phyloP scores from a whole-genome alignment of 2,329 filamentous ascomycete species.

The Mollisia scopiformis region DNA sequence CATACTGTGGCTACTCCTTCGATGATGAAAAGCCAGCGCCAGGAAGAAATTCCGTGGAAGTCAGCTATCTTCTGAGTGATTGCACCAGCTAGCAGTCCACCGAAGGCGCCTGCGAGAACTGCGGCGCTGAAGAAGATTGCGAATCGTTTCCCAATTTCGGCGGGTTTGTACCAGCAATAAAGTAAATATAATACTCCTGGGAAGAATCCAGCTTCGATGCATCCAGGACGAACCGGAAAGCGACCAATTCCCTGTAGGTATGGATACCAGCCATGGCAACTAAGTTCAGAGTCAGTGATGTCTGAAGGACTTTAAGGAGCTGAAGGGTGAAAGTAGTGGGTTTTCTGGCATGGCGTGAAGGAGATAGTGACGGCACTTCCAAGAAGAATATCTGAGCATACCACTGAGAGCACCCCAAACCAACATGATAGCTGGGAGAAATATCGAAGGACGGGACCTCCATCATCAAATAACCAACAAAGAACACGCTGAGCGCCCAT shows the following conservation, averaged over 20 bases:
- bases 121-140: conserved; percentile 60
- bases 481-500: conserved; percentile 39
- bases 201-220: conserved; percentile 54
- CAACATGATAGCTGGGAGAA: conserved; percentile 46
- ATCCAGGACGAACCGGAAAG: conserved; percentile 51
- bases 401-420: conserved; percentile 53
- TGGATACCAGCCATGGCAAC: conserved; percentile 53
- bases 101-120: conserved; percentile 54
- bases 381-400: too few relatives aligned
- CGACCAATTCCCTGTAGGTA: conserved; percentile 50
- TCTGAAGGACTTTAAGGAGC: too few relatives aligned
- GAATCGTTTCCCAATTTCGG: conserved; percentile 56
- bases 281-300: too few relatives aligned
- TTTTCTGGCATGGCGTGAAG: too few relatives aligned
- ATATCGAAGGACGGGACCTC: conserved; percentile 46
- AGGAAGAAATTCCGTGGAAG: conserved; percentile 49
- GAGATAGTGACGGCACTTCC: too few relatives aligned
- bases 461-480: conserved; percentile 54
- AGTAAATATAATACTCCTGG: conserved; percentile 55
- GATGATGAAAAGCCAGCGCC: conserved; percentile 56
- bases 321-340: too few relatives aligned
- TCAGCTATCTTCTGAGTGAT: conserved; percentile 45
- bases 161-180: conserved; percentile 59
- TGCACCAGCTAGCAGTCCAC: conserved; percentile 48
- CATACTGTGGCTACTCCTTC: conserved; percentile 48